Conservation (phyloP, 768 basidiomycete genomes). For the Mycena maculata region DNA sequence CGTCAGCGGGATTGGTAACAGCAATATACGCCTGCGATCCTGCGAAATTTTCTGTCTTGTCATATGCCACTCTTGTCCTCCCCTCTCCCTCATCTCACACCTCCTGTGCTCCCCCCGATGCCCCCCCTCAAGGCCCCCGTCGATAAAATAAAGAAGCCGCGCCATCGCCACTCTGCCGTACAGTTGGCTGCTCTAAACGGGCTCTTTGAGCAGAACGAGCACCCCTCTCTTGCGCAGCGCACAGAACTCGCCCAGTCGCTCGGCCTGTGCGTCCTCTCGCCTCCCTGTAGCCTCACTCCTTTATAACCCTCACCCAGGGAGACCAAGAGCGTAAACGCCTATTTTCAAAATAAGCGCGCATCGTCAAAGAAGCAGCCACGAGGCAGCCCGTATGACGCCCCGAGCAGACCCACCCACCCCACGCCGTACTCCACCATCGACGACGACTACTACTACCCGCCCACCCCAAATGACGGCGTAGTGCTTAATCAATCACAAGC, state of each 20-base stretch:
- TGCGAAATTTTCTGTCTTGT: conserved; percentile 32
- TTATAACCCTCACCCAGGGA: conserved; percentile 61
- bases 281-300: conserved; percentile 23
- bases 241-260: conserved; percentile 75
- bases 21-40: conserved; percentile 37
- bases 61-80: conserved; percentile 40
- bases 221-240: conserved; percentile 77
- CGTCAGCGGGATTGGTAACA: conserved; percentile 24
- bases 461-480: background rate
- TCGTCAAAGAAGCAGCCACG: conserved; percentile 80
- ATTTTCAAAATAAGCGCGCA: conserved; percentile 90
- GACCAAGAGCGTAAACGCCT: conserved; percentile 86
- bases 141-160: conserved; percentile 77
- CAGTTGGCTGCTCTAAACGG: conserved; percentile 84
- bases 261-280: conserved; percentile 71
- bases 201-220: conserved; percentile 81
- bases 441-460: conserved; percentile 33
- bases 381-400: conserved; percentile 32
- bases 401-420: conserved; percentile 41
- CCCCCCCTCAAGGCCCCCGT: conserved; percentile 42
- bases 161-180: conserved; percentile 78
- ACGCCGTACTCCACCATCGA: conserved; percentile 14
- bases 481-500: conserved; percentile 25
- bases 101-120: too few species aligned
- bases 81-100: conserved; percentile 42